Percentiles rank a stretch among this genome's conserved stretches.
These are phyloP conservation scores for Discostella pseudostelligera DNA, from an alignment of 108 stramenopile species.

Conservation along the genomic window DNA sequence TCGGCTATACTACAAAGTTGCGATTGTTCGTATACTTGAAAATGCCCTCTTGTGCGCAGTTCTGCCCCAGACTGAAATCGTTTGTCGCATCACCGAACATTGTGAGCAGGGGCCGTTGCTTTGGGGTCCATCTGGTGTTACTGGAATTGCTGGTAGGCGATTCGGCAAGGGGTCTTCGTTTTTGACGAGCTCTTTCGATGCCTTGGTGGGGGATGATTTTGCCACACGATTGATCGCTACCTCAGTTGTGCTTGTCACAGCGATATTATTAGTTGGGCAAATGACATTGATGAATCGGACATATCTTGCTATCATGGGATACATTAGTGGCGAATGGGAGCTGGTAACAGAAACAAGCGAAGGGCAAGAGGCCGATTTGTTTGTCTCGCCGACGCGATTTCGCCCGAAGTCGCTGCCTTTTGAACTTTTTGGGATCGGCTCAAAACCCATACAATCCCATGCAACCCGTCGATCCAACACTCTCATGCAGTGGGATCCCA, in stretches of 20 bases:
- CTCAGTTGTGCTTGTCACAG: slow-evolving; percentile 46
- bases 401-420: slow-evolving; percentile 1
- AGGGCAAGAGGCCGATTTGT: slow-evolving; percentile 3
- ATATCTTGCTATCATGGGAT: slow-evolving; percentile 71
- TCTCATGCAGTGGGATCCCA: slow-evolving; percentile 66
- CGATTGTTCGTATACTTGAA: slow-evolving; percentile 53
- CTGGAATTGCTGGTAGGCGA: slow-evolving; percentile 34
- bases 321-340: slow-evolving; percentile 72
- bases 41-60: slow-evolving; percentile 51
- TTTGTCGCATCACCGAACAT: slow-evolving; percentile 62
- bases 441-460: slow-evolving; percentile 6
- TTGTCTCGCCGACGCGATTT: background rate
- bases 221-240: slow-evolving; percentile 40
- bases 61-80: slow-evolving; percentile 55
- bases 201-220: slow-evolving; percentile 38
- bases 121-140: slow-evolving; percentile 60
- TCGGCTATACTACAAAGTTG: slow-evolving; percentile 50
- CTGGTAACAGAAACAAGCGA: slow-evolving; percentile 34
- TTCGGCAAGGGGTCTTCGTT: slow-evolving; percentile 36
- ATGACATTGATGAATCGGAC: slow-evolving; percentile 60
- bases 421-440: slow-evolving; percentile 13
- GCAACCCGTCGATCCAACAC: slow-evolving; percentile 26
- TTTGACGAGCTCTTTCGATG: slow-evolving; percentile 36
- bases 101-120: slow-evolving; percentile 53
- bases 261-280: slow-evolving; percentile 57